Conservation (phyloP, 129 eudicot genomes). For the Artemisia argyi region DNA sequence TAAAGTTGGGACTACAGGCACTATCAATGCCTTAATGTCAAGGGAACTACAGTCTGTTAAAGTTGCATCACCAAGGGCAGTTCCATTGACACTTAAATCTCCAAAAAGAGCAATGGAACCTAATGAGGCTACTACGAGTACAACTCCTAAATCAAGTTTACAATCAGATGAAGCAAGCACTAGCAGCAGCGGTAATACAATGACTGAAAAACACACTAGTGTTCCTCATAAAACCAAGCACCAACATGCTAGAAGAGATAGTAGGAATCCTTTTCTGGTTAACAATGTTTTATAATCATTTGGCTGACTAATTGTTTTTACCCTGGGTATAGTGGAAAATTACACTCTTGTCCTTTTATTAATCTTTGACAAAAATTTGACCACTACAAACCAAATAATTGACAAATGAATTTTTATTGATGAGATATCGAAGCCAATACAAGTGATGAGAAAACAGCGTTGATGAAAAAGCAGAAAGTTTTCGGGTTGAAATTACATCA, state of each 20-base stretch:
- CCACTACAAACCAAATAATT: not conserved
- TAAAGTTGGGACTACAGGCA: constrained; percentile 87
- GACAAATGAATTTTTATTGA: not conserved
- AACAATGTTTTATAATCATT: not conserved
- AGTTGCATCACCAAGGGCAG: constrained; percentile 29
- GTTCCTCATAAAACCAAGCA: constrained; percentile 42
- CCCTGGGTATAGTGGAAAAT: not conserved
- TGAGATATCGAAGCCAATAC: not conserved
- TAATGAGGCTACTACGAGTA: not conserved
- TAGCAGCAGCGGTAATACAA: constrained; percentile 12
- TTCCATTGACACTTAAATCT: constrained; percentile 11
- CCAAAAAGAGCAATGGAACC: constrained; percentile 27
- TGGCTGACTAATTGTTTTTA: no score
- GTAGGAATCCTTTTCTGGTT: constrained; percentile 27
- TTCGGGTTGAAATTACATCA: no score
- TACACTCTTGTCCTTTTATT: not conserved
- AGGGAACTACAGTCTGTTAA: constrained; percentile 60
- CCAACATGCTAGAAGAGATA: constrained; percentile 38
- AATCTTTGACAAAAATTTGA: not conserved
- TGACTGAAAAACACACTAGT: constrained; percentile 26
- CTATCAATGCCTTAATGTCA: constrained; percentile 80
- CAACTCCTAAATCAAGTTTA: constrained; percentile 36
- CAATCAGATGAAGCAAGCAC: constrained; percentile 67
- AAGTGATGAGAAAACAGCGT: no score
- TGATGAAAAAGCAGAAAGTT: no score